Conservation (phyloP, 2,329 filamentous ascomycete species). For the Fusarium fujikuroi region DNA sequence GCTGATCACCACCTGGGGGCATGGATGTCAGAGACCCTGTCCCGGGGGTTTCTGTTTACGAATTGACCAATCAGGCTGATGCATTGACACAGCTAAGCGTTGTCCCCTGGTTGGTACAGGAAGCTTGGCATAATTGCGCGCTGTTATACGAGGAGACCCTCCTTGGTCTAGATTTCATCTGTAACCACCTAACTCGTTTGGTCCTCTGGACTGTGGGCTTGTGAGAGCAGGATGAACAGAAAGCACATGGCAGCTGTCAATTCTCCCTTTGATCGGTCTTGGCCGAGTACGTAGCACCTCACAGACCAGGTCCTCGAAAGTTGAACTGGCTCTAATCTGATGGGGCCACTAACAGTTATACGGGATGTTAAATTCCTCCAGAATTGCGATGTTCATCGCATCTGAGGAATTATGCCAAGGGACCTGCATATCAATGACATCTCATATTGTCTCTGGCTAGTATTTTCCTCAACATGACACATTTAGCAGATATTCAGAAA, state of each 20-base stretch:
- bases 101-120: neutral
- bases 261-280: neutral
- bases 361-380: neutral
- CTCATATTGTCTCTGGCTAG: neutral
- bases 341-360: constrained; percentile 1
- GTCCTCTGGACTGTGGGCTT: neutral
- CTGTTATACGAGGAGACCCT: constrained; percentile 24
- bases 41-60: constrained; percentile 25
- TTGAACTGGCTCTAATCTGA: neutral
- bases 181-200: constrained; percentile 3
- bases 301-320: neutral
- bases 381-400: neutral
- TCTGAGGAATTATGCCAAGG: constrained; percentile 2
- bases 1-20: constrained; percentile 23
- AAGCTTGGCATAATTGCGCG: constrained; percentile 24
- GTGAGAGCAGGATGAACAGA: neutral
- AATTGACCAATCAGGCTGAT: constrained; percentile 9
- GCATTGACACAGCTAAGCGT: neutral
- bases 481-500: constrained; percentile 1
- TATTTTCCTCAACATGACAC: neutral
- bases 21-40: constrained; percentile 13
- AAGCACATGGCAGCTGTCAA: constrained; percentile 21
- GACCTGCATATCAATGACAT: neutral
- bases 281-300: constrained; percentile 7
- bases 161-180: constrained; percentile 17